These are phyloP conservation scores for Cadophora sp. DNA, from an alignment of 2,329 filamentous ascomycete species.

Conservation along the genomic window DNA sequence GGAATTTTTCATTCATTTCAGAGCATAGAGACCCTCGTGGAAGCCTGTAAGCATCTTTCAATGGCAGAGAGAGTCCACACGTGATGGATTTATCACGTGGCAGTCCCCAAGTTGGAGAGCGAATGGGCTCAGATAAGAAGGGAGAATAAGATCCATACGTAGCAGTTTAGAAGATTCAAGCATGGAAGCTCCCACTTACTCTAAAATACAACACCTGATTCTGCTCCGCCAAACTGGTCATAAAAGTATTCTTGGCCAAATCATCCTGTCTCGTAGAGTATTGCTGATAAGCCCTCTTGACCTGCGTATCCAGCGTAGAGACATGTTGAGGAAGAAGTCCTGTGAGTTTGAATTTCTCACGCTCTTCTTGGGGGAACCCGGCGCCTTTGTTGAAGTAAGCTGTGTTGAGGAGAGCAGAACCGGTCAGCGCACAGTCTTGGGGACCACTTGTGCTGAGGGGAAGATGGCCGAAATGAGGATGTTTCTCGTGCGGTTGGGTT, in stretches of 20 bases:
- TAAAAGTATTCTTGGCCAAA: conserved; percentile 85
- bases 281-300: conserved; percentile 79
- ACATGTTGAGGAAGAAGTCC: conserved; percentile 76
- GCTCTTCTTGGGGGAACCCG: conserved; percentile 74
- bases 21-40: too few species aligned
- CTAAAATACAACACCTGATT: conserved; percentile 84
- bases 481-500: conserved; percentile 38
- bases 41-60: too few species aligned
- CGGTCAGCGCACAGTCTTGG: conserved; percentile 57
- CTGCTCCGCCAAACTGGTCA: conserved; percentile 85
- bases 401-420: conserved; percentile 65
- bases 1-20: too few species aligned
- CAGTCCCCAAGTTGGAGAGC: not conserved
- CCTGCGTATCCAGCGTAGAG: conserved; percentile 79
- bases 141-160: not conserved
- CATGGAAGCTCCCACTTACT: conserved; percentile 50
- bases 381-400: conserved; percentile 85
- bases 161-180: not conserved
- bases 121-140: not conserved
- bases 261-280: conserved; percentile 68
- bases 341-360: conserved; percentile 71
- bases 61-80: too few species aligned
- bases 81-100: conserved; percentile 7
- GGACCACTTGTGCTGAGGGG: conserved; percentile 57
- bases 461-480: conserved; percentile 52